Base-by-base conservation (phyloP, 805 yeast species). In the Grigorovia yakushimaensis region DNA sequence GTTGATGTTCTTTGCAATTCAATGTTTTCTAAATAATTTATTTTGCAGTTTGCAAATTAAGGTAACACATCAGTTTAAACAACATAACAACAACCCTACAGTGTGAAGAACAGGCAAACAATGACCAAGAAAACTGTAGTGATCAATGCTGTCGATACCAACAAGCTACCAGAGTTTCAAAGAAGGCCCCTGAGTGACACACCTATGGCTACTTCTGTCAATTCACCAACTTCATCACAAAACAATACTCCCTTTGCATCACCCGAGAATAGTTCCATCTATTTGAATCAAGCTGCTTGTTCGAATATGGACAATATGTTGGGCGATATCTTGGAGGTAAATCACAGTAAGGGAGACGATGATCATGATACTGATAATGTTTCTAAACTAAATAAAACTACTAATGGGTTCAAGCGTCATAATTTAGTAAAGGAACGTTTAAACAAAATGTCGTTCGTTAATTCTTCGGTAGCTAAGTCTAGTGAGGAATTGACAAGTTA, bases 131-230 rank as follows among this genome's bases (percentile, higher is more conserved):
- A 37, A 10, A 37, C 21, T 17, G 21, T 18, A 2, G 17, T 33
- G 37, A n/a, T 33, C n/a, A 7, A 33, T 3, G 17, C 37, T 33
- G 17, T 7, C 7, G 18, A 33, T 6, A 13, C 17, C 15, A 17
- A 4, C 8, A 33, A 13, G 19, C 41, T 42, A 22, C 46, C 49
- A 5, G 46, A 33, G 7, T 47, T 46, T 17, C 44, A 40, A 18
- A 44, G 44, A 18, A 39, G 51, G 39, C 51, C 51, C n/a, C 30
- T 45, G 23, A 45, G 51, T 35, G 51, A 48, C 18, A 40, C 51
- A 8, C 51, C 51, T 3, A 41, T 42, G n/a, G 46, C 30, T 2
- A 46, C 44, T 10, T 19, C 41, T 3, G 11, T 33, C 22, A 42
- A 41, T n/a, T 41, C 48, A 5, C 48, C 48, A 2, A 39, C 33